A percentile compares a stretch with the other conserved stretches of the same genome.
Evolutionary conservation across 176 grass and related monocot species (phyloP).

Genomic region (Rhynchospora tenuis): DNA sequence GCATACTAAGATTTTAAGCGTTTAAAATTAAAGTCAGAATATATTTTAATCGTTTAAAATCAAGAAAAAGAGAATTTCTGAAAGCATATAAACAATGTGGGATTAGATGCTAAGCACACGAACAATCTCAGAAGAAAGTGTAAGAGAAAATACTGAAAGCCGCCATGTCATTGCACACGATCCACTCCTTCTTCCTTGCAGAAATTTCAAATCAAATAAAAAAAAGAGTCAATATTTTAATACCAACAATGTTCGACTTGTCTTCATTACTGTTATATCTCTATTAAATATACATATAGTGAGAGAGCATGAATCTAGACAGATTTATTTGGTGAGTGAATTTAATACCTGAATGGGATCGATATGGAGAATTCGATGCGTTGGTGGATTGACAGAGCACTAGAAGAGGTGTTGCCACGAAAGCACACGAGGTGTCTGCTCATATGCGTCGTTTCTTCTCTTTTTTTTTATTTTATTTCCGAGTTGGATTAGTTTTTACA

Average conservation of each 20-base stretch:
- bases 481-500: too few species aligned
- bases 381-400: not conserved
- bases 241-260: not conserved
- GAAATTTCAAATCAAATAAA: not conserved
- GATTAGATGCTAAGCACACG: constrained; percentile 98
- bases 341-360: not conserved
- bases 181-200: constrained; percentile 24
- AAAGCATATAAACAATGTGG: constrained; percentile 69
- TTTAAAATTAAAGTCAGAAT: too few species aligned
- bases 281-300: not conserved
- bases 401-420: not conserved
- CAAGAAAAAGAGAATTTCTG: not conserved
- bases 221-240: not conserved
- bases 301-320: not conserved
- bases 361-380: not conserved
- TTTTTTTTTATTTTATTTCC: too few species aligned
- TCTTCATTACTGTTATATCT: not conserved
- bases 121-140: constrained; percentile 71
- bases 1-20: too few species aligned
- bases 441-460: not conserved
- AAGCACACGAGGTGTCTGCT: not conserved
- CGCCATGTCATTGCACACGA: constrained; percentile 11
- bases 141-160: constrained; percentile 74
- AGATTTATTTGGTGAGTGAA: not conserved
- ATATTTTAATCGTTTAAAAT: too few species aligned